Base-by-base conservation (phyloP, 2,329 filamentous ascomycete species). In the Scedosporium minutisporum region DNA sequence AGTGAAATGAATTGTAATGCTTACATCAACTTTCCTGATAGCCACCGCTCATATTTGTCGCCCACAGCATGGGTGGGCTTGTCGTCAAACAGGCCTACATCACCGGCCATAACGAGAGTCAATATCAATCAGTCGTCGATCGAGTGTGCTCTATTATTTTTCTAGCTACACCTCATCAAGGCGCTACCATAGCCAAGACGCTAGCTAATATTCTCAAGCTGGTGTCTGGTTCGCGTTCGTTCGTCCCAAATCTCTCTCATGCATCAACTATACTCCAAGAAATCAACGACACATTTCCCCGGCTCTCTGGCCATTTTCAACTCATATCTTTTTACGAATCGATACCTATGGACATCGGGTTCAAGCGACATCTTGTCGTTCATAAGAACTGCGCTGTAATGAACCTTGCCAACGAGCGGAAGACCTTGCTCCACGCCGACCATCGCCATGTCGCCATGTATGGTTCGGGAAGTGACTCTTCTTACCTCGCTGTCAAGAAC, bases 1-100 rank as follows among this genome's bases (percentile, higher is more conserved):
- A 4, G 18, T 33, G 16, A 9, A 23, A 6, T 33, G 55, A 57
- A 57, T 9, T 14, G 4, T 57, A 27, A 10, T 23, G 55, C 21
- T 57, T 6, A 57, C 12, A 3, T 18, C 21, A 3, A 4, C 21
- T n/a, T n/a, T 55, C 48, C 63, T 38, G 41, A n/a, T 25, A 71
- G 68, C 23, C 65, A 0, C 65, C 33, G 1, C 46, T 75, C 3
- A 67, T 77, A 9, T 69, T 77, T 12, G 66, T 76, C 18, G 73
- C 66, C 2, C 75, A 77, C 57, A 74, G 72, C 60, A 75, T 77
- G 73, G 75, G 75, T 4, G 74, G 74, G 0, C 65, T 76, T 0
- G 71, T 76, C 1, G 67, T 71, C 25, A 76, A 76, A 61, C 70
- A 71, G 63, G 74, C 74, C 0, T 74, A 69, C 51, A 69, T 76